Evolutionary conservation across 306 rosid genomes (phyloP).

Genomic region (Quercus berberidifolia): DNA sequence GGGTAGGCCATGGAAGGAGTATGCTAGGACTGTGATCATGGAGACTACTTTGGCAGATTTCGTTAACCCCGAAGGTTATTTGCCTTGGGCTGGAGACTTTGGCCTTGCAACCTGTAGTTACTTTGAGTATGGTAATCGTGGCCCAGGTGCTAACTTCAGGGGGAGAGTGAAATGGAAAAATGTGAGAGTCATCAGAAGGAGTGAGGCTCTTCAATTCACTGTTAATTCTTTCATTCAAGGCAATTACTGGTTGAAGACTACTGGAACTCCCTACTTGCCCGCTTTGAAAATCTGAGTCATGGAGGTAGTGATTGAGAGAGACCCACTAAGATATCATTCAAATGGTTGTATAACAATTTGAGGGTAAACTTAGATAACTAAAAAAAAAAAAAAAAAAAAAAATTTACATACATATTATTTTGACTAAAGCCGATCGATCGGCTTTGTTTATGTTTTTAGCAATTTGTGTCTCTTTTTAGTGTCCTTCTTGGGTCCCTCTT

Average conservation of each 20-base stretch:
- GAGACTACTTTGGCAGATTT: constrained; percentile 52
- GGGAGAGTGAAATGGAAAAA: constrained; percentile 61
- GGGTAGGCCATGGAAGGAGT: constrained; percentile 69
- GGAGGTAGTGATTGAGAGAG: too few species aligned
- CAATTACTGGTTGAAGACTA: constrained; percentile 34
- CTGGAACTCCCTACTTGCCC: constrained; percentile 23
- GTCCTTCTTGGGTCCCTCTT: too few species aligned
- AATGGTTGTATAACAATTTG: too few species aligned
- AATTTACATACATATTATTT: too few species aligned
- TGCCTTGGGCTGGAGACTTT: constrained; percentile 32
- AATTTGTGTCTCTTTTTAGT: too few species aligned
- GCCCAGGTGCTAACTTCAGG: constrained; percentile 37
- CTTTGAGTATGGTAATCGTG: constrained; percentile 59
- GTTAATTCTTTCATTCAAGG: constrained; percentile 16
- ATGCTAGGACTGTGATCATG: constrained; percentile 46
- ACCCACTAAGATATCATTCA: too few species aligned
- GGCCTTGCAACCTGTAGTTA: constrained; percentile 41
- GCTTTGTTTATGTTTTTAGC: too few species aligned
- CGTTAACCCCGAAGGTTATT: constrained; percentile 32
- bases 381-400: too few species aligned
- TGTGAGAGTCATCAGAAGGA: constrained; percentile 30
- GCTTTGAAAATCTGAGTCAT: neutral
- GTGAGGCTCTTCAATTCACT: constrained; percentile 41
- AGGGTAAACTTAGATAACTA: too few species aligned
- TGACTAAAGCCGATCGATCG: too few species aligned